Evolutionary conservation across 441 rosid species (phyloP), one percentile per base, ranked within the genome.

Genomic region (Aleurites moluccanus): DNA sequence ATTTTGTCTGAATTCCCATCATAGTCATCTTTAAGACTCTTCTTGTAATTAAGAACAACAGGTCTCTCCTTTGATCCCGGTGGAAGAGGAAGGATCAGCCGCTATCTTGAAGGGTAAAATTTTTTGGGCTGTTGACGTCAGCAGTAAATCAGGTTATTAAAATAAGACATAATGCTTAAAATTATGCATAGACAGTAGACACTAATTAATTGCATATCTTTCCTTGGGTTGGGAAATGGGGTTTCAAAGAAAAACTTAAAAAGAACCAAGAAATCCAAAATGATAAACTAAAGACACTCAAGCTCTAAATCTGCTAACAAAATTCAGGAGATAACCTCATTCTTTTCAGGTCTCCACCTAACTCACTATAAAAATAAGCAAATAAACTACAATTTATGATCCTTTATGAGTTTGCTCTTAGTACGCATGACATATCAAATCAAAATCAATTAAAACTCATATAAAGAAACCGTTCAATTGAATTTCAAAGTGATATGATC

Each of bases 51-150:
- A 16, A 95, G 95, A 70, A 81, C 86, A 0, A 82, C 79, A 28
- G 99, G 90, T 78, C 90, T 88, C 64, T 86, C 96, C 79, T 88
- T 95, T 1, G 97, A 88, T 45, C 94, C 99, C 50, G 89, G 79
- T 40, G 87, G 81, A 38, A 93, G 83, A 0, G 99, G 95, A n/a
- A 95, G 92, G 11, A 95, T 93, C 35, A 95, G 92, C 73, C 95
- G 88, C 89, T 95, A 98, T 78, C 98, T 93, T 23, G 99, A 93
- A 57, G 99, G 97, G 75, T 91, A 90, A 86, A 88, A 90, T 69
- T 86, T 93, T 82, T 82, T 95, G 71, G n/a, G 91, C 99, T 94
- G 91, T 81, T 70, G 72, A 79, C 38, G 73, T 14, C 70, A 82
- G 57, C 47, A 67, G 66, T 56, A 53, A 52, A 53, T 73, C 50